Percentiles rank a stretch among this genome's conserved stretches.
These are phyloP conservation scores for Diaporthe velutina DNA, from an alignment of 2,329 filamentous ascomycete genomes.

Conservation along the genomic window DNA sequence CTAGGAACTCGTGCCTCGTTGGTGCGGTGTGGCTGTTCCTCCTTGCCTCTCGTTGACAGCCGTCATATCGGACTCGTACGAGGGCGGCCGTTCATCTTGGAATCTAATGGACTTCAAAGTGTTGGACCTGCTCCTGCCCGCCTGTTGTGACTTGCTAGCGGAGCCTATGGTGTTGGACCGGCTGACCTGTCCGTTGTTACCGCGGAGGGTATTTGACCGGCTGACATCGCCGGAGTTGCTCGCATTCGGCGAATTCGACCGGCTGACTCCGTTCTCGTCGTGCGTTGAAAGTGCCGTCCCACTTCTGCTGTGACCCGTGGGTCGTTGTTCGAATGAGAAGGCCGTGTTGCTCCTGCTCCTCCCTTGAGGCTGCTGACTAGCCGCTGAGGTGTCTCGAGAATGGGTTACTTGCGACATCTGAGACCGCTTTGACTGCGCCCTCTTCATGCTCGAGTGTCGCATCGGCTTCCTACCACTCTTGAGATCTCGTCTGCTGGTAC, in stretches of 20 bases:
- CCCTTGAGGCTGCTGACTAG: conserved; percentile 11
- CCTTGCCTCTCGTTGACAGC: conserved; percentile 25
- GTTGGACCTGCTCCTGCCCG: conserved; percentile 25
- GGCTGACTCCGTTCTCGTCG: conserved; percentile 42
- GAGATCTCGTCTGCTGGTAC: conserved; percentile 68
- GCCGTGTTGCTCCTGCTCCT: conserved; percentile 36
- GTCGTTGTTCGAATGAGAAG: conserved; percentile 38
- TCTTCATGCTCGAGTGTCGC: conserved; percentile 39
- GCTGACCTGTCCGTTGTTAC: conserved; percentile 26
- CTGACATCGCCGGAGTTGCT: conserved; percentile 31
- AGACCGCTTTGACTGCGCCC: conserved; percentile 36
- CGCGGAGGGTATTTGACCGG: conserved; percentile 34
- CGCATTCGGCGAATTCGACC: conserved; percentile 4
- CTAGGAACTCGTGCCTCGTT: conserved; percentile 15
- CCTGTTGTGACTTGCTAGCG: conserved; percentile 12
- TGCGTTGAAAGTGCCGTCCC: conserved; percentile 46
- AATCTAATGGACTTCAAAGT: conserved; percentile 32
- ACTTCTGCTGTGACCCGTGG: conserved; percentile 13
- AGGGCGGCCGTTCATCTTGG: conserved; percentile 35
- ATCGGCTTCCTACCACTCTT: conserved; percentile 52
- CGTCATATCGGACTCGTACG: conserved; percentile 37
- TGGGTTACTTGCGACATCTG: conserved; percentile 33
- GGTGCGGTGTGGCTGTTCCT: neutral
- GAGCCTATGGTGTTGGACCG: conserved; percentile 36
- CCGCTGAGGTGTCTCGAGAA: conserved; percentile 14